phyloP scores from a whole-genome alignment of 2,329 filamentous ascomycete species.

The Grosmannia serpens region DNA sequence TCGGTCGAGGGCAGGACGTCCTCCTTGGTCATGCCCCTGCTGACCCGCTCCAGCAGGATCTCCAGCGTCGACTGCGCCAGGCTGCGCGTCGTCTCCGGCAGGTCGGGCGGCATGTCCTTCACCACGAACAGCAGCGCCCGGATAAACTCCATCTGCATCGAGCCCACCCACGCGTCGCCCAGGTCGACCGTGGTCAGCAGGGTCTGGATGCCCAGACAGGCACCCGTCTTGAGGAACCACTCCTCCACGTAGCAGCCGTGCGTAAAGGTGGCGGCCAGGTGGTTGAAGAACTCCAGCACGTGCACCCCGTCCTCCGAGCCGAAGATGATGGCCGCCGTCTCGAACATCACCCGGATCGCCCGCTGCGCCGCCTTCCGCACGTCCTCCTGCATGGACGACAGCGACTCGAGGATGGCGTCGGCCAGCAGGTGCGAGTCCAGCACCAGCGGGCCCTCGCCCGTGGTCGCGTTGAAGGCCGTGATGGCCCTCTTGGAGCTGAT shows the following conservation, averaged over 20 bases:
- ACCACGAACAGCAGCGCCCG: slow-evolving; percentile 92
- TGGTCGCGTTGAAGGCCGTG: slow-evolving; percentile 71
- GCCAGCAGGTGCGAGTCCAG: slow-evolving; percentile 80
- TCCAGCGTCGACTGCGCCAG: slow-evolving; percentile 77
- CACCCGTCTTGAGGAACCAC: slow-evolving; percentile 96
- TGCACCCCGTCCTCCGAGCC: slow-evolving; percentile 61
- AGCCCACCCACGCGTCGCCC: slow-evolving; percentile 70
- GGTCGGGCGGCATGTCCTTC: slow-evolving; percentile 92
- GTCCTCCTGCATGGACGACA: slow-evolving; percentile 71
- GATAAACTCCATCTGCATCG: slow-evolving; percentile 78
- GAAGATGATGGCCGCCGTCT: slow-evolving; percentile 66
- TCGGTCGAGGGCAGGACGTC: slow-evolving; percentile 33
- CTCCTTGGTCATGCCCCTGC: slow-evolving; percentile 67
- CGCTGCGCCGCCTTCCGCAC: slow-evolving; percentile 75
- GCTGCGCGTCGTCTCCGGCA: slow-evolving; percentile 78
- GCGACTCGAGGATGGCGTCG: slow-evolving; percentile 79
- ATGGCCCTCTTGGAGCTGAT: slow-evolving; percentile 66
- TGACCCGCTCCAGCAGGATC: slow-evolving; percentile 66
- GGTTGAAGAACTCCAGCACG: slow-evolving; percentile 71
- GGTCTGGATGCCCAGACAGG: slow-evolving; percentile 79
- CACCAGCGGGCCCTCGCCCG: slow-evolving; percentile 76
- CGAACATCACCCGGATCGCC: slow-evolving; percentile 67
- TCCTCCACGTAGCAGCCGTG: slow-evolving; percentile 96
- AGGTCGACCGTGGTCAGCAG: slow-evolving; percentile 76
- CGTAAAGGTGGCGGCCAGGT: slow-evolving; percentile 73